A percentile compares a stretch with the other conserved stretches of the same genome.
phyloP scores from a whole-genome alignment of 176 grass and related monocot species.

The Puya raimondii region DNA sequence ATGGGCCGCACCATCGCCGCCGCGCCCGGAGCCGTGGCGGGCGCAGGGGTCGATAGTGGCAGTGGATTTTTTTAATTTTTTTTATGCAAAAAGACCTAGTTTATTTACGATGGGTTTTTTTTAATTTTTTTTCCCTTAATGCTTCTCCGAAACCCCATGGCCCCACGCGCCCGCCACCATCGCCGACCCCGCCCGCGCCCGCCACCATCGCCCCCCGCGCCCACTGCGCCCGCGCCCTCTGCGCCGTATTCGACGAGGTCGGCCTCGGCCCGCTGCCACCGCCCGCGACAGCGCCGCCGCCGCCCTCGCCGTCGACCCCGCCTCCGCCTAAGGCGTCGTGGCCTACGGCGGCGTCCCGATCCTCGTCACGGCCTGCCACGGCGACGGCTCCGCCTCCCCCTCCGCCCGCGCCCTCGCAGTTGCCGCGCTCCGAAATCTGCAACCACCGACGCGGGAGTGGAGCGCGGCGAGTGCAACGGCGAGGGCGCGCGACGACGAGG shows the following conservation, averaged over 20 bases:
- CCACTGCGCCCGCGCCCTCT: too few species aligned
- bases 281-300: constrained; percentile 44
- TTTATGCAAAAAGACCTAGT: too few species aligned
- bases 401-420: constrained; percentile 40
- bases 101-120: too few species aligned
- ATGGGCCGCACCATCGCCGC: too few species aligned
- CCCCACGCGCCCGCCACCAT: too few species aligned
- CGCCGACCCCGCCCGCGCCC: too few species aligned
- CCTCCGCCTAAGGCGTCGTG: constrained; percentile 51
- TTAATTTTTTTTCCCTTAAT: too few species aligned
- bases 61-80: too few species aligned
- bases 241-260: constrained; percentile 64
- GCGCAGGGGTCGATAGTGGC: too few species aligned
- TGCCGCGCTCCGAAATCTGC: constrained; percentile 53
- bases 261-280: constrained; percentile 50
- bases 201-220: constrained; percentile 42
- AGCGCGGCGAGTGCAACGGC: background rate
- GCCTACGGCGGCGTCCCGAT: constrained; percentile 67
- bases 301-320: constrained; percentile 42
- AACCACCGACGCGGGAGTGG: background rate
- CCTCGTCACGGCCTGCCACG: constrained; percentile 52
- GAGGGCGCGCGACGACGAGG: too few species aligned
- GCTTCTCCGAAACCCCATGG: too few species aligned
- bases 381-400: constrained; percentile 31
- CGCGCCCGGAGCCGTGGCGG: too few species aligned